Base-by-base conservation (phyloP, 2,329 filamentous ascomycete species). In the Fusarium musae region DNA sequence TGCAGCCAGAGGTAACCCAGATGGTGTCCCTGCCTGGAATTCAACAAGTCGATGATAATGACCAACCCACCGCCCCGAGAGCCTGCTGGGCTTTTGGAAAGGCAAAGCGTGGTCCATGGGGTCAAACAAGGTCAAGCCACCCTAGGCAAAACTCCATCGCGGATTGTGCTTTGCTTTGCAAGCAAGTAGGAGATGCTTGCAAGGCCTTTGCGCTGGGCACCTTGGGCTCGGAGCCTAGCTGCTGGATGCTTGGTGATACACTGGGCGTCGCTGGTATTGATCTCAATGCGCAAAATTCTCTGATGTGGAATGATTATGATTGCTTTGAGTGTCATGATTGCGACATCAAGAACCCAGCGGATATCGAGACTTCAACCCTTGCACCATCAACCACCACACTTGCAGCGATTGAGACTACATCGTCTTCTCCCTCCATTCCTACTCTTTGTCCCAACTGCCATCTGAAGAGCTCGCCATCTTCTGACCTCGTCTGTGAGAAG, bases 221-320 rank as follows among this genome's bases (percentile, higher is more conserved):
- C 0, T 4, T 40, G 1, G 23, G n/a, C 3, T 6, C 26, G 2
- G 53, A 59, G 3, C 12, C n/a, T 21, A 43, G 34, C 1, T 70
- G 67, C 15, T 23, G 13, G 21, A 11, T 69, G 1, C 46, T 47
- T 5, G 3, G 4, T 2, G 32, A 59, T 6, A 68, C 39, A 28
- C 12, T 70, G 2, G 65, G 60, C 0, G 43, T 70, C 4, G 1
- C 5, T 36, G 67, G 67, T 1, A 69, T 69, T 2, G 32, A 60
- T 12, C 2, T 70, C 0, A 34, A 59, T 2, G 34, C 12, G 3
- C 59, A 23, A 2, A 1, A 32, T 0, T 59, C 65, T 7, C 1
- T 70, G 19, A 34, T 70, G 10, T 70, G 67, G 67, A 69, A 70
- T 5, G 67, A 70, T 1, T 50, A 37, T 0, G 66, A 69, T 23